These are phyloP conservation scores for Kwoniella newhampshirensis DNA, from an alignment of 768 basidiomycete species.

Conservation along the genomic window DNA sequence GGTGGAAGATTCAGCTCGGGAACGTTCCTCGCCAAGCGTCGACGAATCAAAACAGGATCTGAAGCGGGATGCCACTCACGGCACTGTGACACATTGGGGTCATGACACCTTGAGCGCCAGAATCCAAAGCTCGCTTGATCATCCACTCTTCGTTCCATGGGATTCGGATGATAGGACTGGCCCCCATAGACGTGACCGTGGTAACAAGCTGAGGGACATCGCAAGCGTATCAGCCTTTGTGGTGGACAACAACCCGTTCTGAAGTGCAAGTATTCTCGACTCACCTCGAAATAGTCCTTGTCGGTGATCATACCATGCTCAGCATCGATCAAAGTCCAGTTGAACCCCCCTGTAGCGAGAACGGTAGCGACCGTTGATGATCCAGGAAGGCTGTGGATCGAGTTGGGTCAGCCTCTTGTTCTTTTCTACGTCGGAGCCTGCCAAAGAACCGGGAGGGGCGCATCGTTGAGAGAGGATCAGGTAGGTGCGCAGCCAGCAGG, in stretches of 20 bases:
- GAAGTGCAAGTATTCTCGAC: slow-evolving; percentile 1
- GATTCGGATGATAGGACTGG: slow-evolving; percentile 52
- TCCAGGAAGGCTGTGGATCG: slow-evolving; percentile 19
- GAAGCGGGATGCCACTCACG: slow-evolving; percentile 21
- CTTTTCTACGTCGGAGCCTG: no score
- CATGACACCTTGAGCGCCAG: slow-evolving; percentile 54
- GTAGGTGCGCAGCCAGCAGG: no score
- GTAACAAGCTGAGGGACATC: slow-evolving; percentile 26
- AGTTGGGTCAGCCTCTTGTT: slow-evolving; percentile 1
- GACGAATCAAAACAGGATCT: no score
- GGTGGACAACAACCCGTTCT: no score
- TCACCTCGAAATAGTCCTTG: slow-evolving; percentile 38
- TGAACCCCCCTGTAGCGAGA: slow-evolving; percentile 37
- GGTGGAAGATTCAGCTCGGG: not conserved
- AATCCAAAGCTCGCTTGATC: slow-evolving; percentile 54
- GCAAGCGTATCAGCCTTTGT: slow-evolving; percentile 18
- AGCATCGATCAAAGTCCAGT: slow-evolving; percentile 43
- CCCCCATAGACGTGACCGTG: slow-evolving; percentile 39
- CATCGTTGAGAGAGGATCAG: no score
- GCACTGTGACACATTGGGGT: slow-evolving; percentile 51
- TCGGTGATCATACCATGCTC: slow-evolving; percentile 45
- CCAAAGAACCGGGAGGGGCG: no score
- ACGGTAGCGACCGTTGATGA: slow-evolving; percentile 28
- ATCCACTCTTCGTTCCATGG: slow-evolving; percentile 47
- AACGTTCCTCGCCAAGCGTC: no score